Evolutionary conservation across 306 rosid species (phyloP), one percentile per base, ranked within the genome.

Genomic region (Fragaria nilgerrensis): DNA sequence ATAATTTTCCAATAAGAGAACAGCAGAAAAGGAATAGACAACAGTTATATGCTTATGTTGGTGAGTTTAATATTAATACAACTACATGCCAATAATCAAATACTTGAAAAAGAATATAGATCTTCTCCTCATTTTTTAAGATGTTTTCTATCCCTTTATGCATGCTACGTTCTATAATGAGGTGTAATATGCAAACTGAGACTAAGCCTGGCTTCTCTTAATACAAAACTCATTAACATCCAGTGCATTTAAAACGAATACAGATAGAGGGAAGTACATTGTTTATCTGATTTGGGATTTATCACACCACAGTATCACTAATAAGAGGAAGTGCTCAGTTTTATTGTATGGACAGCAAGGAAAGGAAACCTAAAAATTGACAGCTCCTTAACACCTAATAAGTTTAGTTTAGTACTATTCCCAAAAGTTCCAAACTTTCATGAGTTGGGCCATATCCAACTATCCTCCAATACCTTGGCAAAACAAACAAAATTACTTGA

Each of bases 401-500:
- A 29, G 44, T 49, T 71, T 70, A 25, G 59, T 13, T 69, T 70
- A 16, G 15, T 71, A 49, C 44, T 29, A 36, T 71, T 29, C 20
- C 29, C 10, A 48, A 49, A 71, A 71, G 39, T 27, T 71, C 48
- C 6, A 65, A 36, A 65, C 25, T 65, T 36, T 65, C 17, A 7
- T 34, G n/a, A 63, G 47, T 65, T 65, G 43, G 65, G 68, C 44
- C 48, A 65, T 32, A 34, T 52, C 66, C 6, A 53, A 53, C 77
- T 39, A 43, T 58, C 10, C 67, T 37, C 58, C 49, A 58, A 56
- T 63, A 25, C 27, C 44, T 52, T 44, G 58, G 37, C 64, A 36
- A 49, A 23, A n/a, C 44, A 13, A 69, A 59, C 76, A 79, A 71
- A 61, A 16, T 15, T 53, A 48, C 64, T 65, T 17, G 56, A 70